A percentile compares a stretch with the other conserved stretches of the same genome.
Evolutionary conservation across 306 rosid species (phyloP).

Genomic region (Sphenostylis stenocarpa): DNA sequence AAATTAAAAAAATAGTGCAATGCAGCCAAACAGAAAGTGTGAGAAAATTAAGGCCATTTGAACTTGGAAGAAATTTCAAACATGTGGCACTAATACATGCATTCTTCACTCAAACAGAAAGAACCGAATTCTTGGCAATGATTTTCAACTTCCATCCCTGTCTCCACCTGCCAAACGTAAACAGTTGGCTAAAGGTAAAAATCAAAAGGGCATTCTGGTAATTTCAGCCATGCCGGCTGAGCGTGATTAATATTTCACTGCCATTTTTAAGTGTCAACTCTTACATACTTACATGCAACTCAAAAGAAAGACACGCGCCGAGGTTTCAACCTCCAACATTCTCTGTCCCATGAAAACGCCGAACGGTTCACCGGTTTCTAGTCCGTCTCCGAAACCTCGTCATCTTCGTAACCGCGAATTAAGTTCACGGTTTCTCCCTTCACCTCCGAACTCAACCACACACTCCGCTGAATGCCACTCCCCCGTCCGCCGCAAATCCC

Average conservation of each 20-base stretch:
- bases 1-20: neutral
- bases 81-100: conserved; percentile 10
- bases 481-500: conserved; percentile 43
- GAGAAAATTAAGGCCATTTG: conserved; percentile 6
- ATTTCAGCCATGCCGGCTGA: conserved; percentile 34
- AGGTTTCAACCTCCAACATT: neutral
- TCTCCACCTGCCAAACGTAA: conserved; percentile 17
- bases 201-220: neutral
- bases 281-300: neutral
- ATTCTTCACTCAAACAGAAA: neutral
- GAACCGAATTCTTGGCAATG: neutral
- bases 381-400: conserved; percentile 50
- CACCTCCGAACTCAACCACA: conserved; percentile 35
- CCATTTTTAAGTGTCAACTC: conserved; percentile 13
- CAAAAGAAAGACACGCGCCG: neutral
- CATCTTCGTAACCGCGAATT: conserved; percentile 51
- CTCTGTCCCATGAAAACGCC: conserved; percentile 40
- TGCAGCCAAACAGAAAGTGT: neutral
- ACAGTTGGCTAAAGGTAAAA: neutral
- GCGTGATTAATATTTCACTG: conserved; percentile 11
- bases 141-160: neutral
- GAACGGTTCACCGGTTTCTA: conserved; percentile 27
- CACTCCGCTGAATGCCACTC: conserved; percentile 43
- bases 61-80: neutral
- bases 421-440: conserved; percentile 49